Base-by-base conservation (phyloP, 352 stramenopile genomes). In the Phytophthora lateralis region DNA sequence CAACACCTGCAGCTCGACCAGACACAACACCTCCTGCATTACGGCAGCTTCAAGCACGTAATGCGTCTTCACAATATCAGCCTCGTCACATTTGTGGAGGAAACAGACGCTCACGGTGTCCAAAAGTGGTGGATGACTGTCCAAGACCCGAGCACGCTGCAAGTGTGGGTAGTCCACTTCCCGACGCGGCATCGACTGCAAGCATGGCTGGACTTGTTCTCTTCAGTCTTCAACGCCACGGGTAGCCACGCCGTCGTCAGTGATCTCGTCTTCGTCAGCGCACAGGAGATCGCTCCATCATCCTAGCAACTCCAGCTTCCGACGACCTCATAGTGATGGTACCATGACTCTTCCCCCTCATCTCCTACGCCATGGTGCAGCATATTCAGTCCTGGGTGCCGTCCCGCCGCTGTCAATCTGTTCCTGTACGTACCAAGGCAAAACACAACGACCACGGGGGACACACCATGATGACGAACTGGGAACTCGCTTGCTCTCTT, bases 121-220 rank as follows among this genome's bases (percentile, higher is more conserved):
- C 60, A 48, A 7, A 76, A 75, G 45, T 87, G 75, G 79, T 90
- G 77, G 80, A 90, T 88, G 80, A 78, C 78, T 14, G 61, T 92
- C 2, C 79, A 89, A 45, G 80, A 92, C 43, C 50, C 79, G 6
- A 63, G 51, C 11, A 65, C 55, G 4, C 46, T 81, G n/a, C 80
- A 90, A 63, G 71, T 86, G 21, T 92, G 80, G 81, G 66, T 88
- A 34, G 37, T 92, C 3, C 63, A 85, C 66, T 92, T 90, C 24
- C 44, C 73, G 15, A 84, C 77, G 0, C 53, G 74, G 1, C 44
- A 65, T 24, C 66, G 67, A 15, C 56, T 90, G 10, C 42, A 67
- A 39, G 53, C 47, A 6, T 92, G 80, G 82, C 55, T 82, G 14
- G 18, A 74, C 18, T 30, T 84, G 20, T 55, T 92, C 9, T 61